These are phyloP conservation scores for Amanita molliuscula DNA, from an alignment of 768 basidiomycete species.

Conservation along the genomic window DNA sequence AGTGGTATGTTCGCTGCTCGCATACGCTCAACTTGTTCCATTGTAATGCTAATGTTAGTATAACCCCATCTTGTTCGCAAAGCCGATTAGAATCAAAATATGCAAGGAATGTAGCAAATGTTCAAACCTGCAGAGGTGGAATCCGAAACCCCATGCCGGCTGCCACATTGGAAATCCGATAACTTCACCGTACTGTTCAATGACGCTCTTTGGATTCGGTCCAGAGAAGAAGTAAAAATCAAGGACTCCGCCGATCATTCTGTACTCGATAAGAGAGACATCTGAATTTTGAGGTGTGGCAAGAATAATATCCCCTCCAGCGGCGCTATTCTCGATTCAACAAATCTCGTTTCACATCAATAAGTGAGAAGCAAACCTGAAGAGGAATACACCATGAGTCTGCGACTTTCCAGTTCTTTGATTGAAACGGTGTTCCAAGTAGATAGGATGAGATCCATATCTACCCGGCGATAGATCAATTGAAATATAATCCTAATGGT, in stretches of 20 bases:
- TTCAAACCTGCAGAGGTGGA: too few relatives aligned
- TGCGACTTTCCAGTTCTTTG: slow-evolving; percentile 34
- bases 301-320: slow-evolving; percentile 63
- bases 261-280: slow-evolving; percentile 45
- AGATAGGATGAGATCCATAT: slow-evolving; percentile 66
- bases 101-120: too few relatives aligned
- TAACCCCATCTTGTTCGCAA: slow-evolving; percentile 44
- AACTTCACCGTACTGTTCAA: too few relatives aligned
- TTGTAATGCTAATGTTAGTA: slow-evolving; percentile 45
- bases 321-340: slow-evolving; percentile 29
- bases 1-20: slow-evolving; percentile 62
- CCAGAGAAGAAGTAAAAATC: too few relatives aligned
- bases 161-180: too few relatives aligned
- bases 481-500: neutral
- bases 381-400: slow-evolving; percentile 74
- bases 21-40: slow-evolving; percentile 41
- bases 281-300: slow-evolving; percentile 43
- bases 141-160: too few relatives aligned
- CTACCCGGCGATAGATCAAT: slow-evolving; percentile 19
- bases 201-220: too few relatives aligned
- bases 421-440: slow-evolving; percentile 65
- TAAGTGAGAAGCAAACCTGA: too few relatives aligned
- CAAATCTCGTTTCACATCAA: neutral
- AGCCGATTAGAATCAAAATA: too few relatives aligned
- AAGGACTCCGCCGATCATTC: too few relatives aligned